These are phyloP conservation scores for Fusarium sp. DNA, from an alignment of 2,329 filamentous ascomycete genomes.

Conservation along the genomic window DNA sequence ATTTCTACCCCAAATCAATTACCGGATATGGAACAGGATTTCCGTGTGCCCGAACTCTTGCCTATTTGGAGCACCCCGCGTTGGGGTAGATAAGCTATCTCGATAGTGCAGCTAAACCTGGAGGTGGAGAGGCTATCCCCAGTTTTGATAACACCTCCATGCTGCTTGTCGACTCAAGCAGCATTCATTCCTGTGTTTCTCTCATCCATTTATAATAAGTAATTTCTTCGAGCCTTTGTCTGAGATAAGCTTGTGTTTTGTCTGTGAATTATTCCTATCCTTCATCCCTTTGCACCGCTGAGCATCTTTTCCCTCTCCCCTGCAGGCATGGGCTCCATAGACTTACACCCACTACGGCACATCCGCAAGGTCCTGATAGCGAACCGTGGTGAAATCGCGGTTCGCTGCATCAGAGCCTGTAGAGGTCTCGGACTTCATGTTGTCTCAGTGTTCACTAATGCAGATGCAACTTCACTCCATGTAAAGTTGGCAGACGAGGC, in stretches of 20 bases:
- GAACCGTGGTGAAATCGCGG: conserved; percentile 7
- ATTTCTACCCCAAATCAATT: conserved; percentile 2
- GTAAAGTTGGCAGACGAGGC: not conserved
- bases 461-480: conserved; percentile 4
- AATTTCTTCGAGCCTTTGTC: fast-evolving
- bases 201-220: not conserved
- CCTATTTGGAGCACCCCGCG: conserved; percentile 4
- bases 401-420: conserved; percentile 3
- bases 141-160: conserved; percentile 9
- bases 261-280: not conserved
- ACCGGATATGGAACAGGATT: not conserved
- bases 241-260: fast-evolving
- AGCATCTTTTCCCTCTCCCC: not conserved
- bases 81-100: conserved; percentile 12
- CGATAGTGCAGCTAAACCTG: not conserved
- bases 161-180: not conserved
- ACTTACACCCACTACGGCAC: conserved; percentile 6
- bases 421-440: not conserved
- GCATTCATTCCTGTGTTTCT: not conserved
- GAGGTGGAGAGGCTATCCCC: conserved; percentile 8
- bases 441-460: not conserved
- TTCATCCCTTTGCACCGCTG: not conserved
- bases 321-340: not conserved
- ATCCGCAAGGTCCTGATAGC: conserved; percentile 5
- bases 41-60: not conserved